Evolutionary conservation across 352 stramenopile species (phyloP).

Genomic region (Phytopythium montanum): DNA sequence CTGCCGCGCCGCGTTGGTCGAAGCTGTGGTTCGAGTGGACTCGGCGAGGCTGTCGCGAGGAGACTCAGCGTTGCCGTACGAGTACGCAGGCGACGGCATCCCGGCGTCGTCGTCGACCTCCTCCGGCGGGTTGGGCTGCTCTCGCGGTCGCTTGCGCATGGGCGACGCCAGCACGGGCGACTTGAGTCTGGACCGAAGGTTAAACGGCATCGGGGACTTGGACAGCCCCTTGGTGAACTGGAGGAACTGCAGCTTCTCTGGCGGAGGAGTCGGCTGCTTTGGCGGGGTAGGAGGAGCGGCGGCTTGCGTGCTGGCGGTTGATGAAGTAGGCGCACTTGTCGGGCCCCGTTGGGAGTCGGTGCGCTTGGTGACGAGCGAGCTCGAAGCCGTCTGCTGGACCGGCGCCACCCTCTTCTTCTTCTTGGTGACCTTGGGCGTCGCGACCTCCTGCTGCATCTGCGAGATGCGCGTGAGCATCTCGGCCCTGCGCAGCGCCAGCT

Average conservation of each 20-base stretch:
- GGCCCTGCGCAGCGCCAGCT: constrained; percentile 42
- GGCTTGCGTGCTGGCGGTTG: background rate
- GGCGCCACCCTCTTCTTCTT: constrained; percentile 50
- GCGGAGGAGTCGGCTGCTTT: constrained; percentile 19
- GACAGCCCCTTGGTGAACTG: constrained; percentile 35
- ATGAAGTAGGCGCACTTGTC: constrained; percentile 8
- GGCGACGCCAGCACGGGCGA: constrained; percentile 24
- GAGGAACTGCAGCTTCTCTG: constrained; percentile 36
- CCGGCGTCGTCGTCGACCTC: background rate
- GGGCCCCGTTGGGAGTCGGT: constrained; percentile 45
- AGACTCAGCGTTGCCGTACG: background rate
- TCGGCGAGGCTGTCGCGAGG: constrained; percentile 4
- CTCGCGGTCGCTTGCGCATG: constrained; percentile 11
- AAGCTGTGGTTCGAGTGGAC: background rate
- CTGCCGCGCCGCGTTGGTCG: constrained; percentile 28
- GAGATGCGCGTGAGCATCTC: constrained; percentile 45
- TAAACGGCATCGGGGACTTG: constrained; percentile 35
- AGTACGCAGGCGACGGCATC: constrained; percentile 3
- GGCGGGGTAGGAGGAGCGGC: background rate
- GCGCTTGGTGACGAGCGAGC: constrained; percentile 33
- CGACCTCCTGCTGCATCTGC: constrained; percentile 53
- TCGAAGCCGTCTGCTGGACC: constrained; percentile 27
- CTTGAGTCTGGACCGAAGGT: constrained; percentile 10
- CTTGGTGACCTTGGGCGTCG: constrained; percentile 58
- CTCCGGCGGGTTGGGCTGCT: too few species aligned